phyloP scores from a whole-genome alignment of 129 eudicot genomes.

The Helianthus annuus region DNA sequence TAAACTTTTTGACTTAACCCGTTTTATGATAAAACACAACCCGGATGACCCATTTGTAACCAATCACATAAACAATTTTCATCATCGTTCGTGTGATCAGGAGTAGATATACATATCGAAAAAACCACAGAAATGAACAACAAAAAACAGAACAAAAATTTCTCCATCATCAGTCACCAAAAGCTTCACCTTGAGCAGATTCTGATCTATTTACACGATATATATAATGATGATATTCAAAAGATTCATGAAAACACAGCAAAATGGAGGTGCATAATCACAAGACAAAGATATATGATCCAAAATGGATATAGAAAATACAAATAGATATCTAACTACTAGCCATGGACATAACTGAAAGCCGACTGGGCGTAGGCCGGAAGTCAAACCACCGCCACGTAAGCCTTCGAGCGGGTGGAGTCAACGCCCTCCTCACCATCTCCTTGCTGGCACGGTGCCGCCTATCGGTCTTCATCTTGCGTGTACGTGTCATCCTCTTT shows the following conservation, averaged over 20 bases:
- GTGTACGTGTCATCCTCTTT: background rate
- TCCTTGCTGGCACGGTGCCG: constrained; percentile 50
- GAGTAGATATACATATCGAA: constrained; percentile 9
- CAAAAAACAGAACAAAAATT: constrained; percentile 3
- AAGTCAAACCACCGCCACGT: constrained; percentile 68
- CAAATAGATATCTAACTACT: constrained; percentile 16
- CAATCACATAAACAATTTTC: background rate
- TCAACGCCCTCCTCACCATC: constrained; percentile 64
- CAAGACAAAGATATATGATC: constrained; percentile 14
- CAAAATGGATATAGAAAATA: background rate
- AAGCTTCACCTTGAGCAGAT: constrained; percentile 14
- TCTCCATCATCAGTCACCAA: constrained; percentile 15
- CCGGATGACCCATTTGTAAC: background rate
- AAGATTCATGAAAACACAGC: background rate
- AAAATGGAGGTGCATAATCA: constrained; percentile 16
- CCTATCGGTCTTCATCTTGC: constrained; percentile 19
- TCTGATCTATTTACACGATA: too few relatives aligned
- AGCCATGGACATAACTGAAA: constrained; percentile 58
- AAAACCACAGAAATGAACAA: background rate
- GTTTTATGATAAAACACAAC: background rate
- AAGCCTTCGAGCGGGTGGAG: constrained; percentile 48
- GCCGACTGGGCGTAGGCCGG: constrained; percentile 71
- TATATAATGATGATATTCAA: constrained; percentile 14
- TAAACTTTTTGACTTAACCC: background rate
- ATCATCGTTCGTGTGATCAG: constrained; percentile 22